Conservation (phyloP, 2,329 filamentous ascomycete genomes). For the Nothophaeocryptopus gaeumannii region DNA sequence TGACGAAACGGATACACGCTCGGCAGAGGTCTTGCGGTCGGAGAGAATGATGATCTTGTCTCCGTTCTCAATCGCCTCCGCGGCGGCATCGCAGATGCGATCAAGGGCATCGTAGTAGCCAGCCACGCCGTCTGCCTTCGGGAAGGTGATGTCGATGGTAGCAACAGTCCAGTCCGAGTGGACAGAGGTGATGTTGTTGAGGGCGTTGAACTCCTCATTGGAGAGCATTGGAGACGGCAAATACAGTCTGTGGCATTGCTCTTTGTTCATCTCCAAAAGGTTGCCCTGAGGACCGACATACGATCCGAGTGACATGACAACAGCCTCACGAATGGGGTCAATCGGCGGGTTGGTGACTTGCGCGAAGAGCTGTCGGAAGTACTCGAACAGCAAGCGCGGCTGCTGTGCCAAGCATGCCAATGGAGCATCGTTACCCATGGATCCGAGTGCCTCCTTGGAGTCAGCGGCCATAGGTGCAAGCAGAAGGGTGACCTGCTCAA, state of each 20-base stretch:
- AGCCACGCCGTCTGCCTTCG: conserved; percentile 75
- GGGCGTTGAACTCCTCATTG: conserved; percentile 83
- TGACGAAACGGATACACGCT: conserved; percentile 81
- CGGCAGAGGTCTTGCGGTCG: conserved; percentile 77
- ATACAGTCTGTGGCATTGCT: conserved; percentile 81
- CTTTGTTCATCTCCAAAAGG: conserved; percentile 85
- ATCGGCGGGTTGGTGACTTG: conserved; percentile 98
- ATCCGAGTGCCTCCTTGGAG: conserved; percentile 93
- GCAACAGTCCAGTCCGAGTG: conserved; percentile 82
- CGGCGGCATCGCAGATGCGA: conserved; percentile 79
- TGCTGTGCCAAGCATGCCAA: conserved; percentile 87
- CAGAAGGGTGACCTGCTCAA: conserved; percentile 89
- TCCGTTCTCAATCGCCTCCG: conserved; percentile 75
- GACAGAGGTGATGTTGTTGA: conserved; percentile 71
- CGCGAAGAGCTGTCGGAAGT: conserved; percentile 96
- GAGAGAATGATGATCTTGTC: conserved; percentile 87
- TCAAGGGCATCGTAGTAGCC: conserved; percentile 88
- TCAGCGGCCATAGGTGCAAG: conserved; percentile 95
- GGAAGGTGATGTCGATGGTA: conserved; percentile 89
- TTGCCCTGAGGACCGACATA: conserved; percentile 97
- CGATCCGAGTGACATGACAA: conserved; percentile 96
- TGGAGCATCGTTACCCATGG: conserved; percentile 96
- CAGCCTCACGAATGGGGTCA: conserved; percentile 92
- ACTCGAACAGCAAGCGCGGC: conserved; percentile 86
- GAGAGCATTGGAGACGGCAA: conserved; percentile 86